phyloP scores from a whole-genome alignment of 179 eudicot species.

The Sideroxylon spinosum region DNA sequence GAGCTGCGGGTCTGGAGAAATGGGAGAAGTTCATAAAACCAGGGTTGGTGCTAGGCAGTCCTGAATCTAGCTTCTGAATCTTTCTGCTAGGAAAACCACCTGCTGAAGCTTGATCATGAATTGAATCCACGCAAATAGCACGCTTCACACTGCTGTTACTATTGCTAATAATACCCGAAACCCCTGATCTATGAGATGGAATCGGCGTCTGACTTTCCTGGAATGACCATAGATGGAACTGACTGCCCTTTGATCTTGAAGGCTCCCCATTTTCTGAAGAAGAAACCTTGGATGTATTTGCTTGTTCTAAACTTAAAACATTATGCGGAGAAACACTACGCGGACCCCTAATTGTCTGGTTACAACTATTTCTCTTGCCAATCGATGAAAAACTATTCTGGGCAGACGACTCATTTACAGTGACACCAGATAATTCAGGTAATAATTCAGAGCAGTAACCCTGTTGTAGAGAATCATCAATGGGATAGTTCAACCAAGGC shows the following conservation, averaged over 20 bases:
- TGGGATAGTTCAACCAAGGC: conserved; percentile 68
- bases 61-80: conserved; percentile 41
- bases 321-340: conserved; percentile 27
- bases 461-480: conserved; percentile 46
- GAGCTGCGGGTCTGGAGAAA: conserved; percentile 59
- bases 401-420: conserved; percentile 38
- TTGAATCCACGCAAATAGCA: conserved; percentile 28
- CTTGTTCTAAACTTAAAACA: conserved; percentile 25
- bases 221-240: conserved; percentile 22
- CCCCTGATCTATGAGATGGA: conserved; percentile 43
- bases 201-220: conserved; percentile 18
- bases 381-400: conserved; percentile 32
- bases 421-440: conserved; percentile 66
- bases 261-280: conserved; percentile 28
- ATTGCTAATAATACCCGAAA: conserved; percentile 32
- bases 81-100: conserved; percentile 27
- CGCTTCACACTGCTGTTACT: conserved; percentile 25
- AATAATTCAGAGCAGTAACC: conserved; percentile 57
- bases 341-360: conserved; percentile 24
- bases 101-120: conserved; percentile 28
- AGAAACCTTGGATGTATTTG: conserved; percentile 28
- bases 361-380: conserved; percentile 38
- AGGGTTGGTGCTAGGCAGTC: conserved; percentile 38
- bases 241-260: conserved; percentile 28
- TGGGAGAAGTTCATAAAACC: conserved; percentile 67